Evolutionary conservation across 1,284 basidiomycete genomes (phyloP).

Genomic region (Bjerkandera adusta): DNA sequence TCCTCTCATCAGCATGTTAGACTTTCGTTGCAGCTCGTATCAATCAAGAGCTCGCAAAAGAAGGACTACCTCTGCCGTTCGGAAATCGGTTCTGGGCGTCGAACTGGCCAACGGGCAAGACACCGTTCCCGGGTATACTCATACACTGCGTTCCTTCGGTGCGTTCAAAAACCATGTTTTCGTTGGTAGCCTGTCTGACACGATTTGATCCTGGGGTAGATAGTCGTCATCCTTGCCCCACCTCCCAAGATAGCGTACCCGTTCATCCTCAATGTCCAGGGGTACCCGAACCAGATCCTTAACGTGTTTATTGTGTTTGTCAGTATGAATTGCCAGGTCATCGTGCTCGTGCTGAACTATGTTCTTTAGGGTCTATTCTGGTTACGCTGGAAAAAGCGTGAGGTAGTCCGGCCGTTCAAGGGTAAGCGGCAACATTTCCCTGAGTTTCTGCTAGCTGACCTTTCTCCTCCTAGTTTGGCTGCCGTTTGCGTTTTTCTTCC

Average conservation of each 20-base stretch:
- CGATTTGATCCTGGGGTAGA: conserved; percentile 26
- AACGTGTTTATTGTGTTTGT: conserved; percentile 49
- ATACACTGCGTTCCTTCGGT: conserved; percentile 51
- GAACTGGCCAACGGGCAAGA: conserved; percentile 52
- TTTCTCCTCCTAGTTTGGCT: conserved; percentile 40
- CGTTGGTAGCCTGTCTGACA: not conserved
- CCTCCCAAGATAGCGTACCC: conserved; percentile 64
- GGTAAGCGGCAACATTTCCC: too few species aligned
- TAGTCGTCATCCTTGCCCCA: conserved; percentile 44
- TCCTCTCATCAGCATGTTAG: too few species aligned
- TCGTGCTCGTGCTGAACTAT: not conserved
- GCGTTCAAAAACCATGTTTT: conserved; percentile 33
- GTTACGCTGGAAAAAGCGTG: conserved; percentile 46
- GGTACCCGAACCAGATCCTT: conserved; percentile 50
- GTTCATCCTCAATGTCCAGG: conserved; percentile 54
- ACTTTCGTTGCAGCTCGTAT: conserved; percentile 28
- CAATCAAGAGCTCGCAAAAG: conserved; percentile 42
- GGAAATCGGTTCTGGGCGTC: conserved; percentile 60
- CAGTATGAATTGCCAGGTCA: conserved; percentile 17
- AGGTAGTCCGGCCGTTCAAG: conserved; percentile 47
- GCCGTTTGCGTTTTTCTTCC: conserved; percentile 50
- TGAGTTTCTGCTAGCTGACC: not conserved
- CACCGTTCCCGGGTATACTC: conserved; percentile 54
- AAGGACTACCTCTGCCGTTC: conserved; percentile 46
- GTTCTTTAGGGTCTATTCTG: conserved; percentile 46